phyloP scores from a whole-genome alignment of 1,284 basidiomycete species.

The Cutaneotrichosporon spelunceum region DNA sequence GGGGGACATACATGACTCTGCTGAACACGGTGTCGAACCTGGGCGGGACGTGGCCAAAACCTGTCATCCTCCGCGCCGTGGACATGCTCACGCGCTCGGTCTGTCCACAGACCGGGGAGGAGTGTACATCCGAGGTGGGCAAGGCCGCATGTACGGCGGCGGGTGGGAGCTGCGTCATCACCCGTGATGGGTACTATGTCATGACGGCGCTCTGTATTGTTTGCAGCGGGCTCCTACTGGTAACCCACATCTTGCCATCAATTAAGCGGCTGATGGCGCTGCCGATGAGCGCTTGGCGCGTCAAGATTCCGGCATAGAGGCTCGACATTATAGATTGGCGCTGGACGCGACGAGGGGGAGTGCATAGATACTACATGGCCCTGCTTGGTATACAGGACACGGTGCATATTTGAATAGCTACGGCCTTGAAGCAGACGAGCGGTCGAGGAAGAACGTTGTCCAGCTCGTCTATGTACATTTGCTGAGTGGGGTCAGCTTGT shows the following conservation, averaged over 20 bases:
- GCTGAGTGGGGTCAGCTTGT: too few relatives aligned
- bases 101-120: conserved; percentile 64
- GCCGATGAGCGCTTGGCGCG: conserved; percentile 49
- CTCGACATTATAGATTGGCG: too few relatives aligned
- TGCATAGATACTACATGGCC: neutral
- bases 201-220: conserved; percentile 74
- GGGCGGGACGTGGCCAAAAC: conserved; percentile 89
- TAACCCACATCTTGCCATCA: conserved; percentile 77
- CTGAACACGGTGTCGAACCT: conserved; percentile 96
- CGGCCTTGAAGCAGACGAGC: too few relatives aligned
- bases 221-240: conserved; percentile 68
- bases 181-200: conserved; percentile 89
- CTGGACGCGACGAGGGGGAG: too few relatives aligned
- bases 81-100: conserved; percentile 79
- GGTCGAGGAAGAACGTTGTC: too few relatives aligned
- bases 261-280: conserved; percentile 62
- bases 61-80: conserved; percentile 60
- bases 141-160: conserved; percentile 72
- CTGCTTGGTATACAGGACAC: neutral
- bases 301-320: conserved; percentile 41
- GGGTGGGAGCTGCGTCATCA: conserved; percentile 74
- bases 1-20: conserved; percentile 96
- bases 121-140: conserved; percentile 87
- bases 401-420: neutral
- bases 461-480: too few relatives aligned